Base-by-base conservation (phyloP, 2,329 filamentous ascomycete species). In the Cladosporium sp. region DNA sequence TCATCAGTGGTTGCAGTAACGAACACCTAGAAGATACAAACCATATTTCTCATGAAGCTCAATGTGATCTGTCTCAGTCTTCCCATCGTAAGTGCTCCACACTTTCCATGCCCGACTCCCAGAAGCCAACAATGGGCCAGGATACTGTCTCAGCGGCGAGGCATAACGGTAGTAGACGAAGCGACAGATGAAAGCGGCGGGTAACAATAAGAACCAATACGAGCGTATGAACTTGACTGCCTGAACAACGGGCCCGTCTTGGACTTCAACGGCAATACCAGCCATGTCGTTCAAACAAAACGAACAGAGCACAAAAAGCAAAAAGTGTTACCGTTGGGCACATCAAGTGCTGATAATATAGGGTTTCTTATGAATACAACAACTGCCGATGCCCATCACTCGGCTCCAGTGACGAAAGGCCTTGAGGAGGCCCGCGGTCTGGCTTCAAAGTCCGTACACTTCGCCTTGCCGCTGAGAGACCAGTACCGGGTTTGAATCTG, bases 31-130 rank as follows among this genome's bases (percentile, higher is more conserved):
- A 28, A 41, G 12, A 30, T 10, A n/a, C 73, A 90, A 86, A 58
- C 92, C 92, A 78, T 92, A 84, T 71, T 91, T 84, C 18, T 84
- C 83, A 74, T 95, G 92, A 0, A 95, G 82, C 11, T 78, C 81
- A 52, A 89, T 84, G 67, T 91, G 88, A 0, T 89, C 92, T 68
- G 55, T 59, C 26, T 65, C 64, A 3, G 64, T 65, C 18, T 65
- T 54, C 6, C 64, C 64, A 12, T 47, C 24, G 21, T 65, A 55
- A 18, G 64, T 65, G 41, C 64, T 65, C 47, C 55, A 55, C 15
- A 65, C 73, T 66, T 75, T 75, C 73, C 73, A 75, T 24, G 68
- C 67, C 34, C 74, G 71, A 57, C 72, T 74, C 15, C 73, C 72
- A 24, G 74, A 75, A 7, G 74, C 74, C 26, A 75, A 66, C 38